Percentiles rank a stretch among this genome's conserved stretches.
Conservation (phyloP, 768 basidiomycete species). For the Clathrus columnatus region DNA sequence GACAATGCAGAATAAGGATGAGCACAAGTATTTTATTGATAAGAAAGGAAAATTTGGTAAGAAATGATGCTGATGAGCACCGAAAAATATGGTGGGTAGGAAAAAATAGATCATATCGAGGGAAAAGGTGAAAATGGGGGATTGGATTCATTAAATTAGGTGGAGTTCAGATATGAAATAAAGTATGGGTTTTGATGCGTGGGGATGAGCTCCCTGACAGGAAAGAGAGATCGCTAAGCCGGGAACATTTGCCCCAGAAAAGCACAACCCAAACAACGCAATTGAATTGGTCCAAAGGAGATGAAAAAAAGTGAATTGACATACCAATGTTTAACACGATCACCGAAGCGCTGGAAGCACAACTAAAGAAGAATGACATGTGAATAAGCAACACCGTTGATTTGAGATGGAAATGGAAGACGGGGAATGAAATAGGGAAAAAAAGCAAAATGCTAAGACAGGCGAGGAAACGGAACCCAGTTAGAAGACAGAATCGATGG, state of each 20-base stretch:
- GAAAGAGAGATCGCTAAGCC: not conserved
- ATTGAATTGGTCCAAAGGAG: not conserved
- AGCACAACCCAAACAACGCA: constrained; percentile 7
- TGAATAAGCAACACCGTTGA: not conserved
- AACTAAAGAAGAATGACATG: constrained; percentile 31
- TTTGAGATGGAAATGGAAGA: not conserved
- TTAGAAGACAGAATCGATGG: not conserved
- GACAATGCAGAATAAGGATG: not conserved
- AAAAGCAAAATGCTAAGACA: not conserved
- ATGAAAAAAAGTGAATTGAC: constrained; percentile 13
- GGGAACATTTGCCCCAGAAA: not conserved
- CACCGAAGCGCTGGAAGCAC: constrained; percentile 68
- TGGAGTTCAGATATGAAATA: no score
- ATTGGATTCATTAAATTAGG: no score
- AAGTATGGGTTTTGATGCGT: constrained; percentile 17
- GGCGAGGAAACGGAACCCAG: not conserved
- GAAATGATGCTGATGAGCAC: not conserved
- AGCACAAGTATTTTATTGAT: not conserved
- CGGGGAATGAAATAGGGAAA: not conserved
- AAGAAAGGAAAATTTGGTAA: not conserved
- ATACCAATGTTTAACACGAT: constrained; percentile 68
- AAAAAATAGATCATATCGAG: no score
- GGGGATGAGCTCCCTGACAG: not conserved
- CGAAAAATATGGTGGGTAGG: not conserved
- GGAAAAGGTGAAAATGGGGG: not conserved